Evolutionary conservation across 2,329 filamentous ascomycete genomes (phyloP), one percentile per base, ranked within the genome.

Genomic region (Ambrosiella cleistominuta): DNA sequence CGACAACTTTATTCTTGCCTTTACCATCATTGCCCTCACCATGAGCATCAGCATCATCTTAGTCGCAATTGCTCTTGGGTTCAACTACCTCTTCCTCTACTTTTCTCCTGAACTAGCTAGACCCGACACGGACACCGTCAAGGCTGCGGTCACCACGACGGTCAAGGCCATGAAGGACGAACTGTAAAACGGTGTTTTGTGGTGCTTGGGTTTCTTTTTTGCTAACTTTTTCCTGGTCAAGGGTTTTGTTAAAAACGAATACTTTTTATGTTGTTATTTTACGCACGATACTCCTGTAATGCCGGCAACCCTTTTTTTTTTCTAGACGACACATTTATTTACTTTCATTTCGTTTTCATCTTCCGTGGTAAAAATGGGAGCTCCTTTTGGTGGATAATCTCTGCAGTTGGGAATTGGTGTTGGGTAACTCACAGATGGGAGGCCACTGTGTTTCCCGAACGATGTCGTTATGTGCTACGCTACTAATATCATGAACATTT

Each of bases 1-100:
- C 62, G 82, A 87, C 65, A 77, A 75, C 7, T 71, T 80, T 64
- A 79, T 86, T 65, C 77, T 97, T 65, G 72, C 86, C 44, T 66
- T 74, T 19, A 79, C 83, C 45, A 82, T 89, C 7, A 65, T 91
- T 40, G 71, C 74, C 35, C 82, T 85, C n/a, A 73, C 97, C 63
- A 64, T 82, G 44, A 65, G 90, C 42, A 79, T 96, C 45, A 84
- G 88, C 13, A 12, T 38, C 36, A 15, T 57, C 27, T 35, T 62
- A 58, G 49, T 62, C 42, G 57, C 40, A 36, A 50, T 58, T 40
- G 62, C 62, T 15, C 60, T 57, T 39, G 40, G 50, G 17, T 60
- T 61, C 35, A 62, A 62, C 51, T 40, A 53, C 11, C 40, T 60
- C 38, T 54, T 62, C 19, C 36, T 47, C 36, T 49, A 57, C 37